Conservation (phyloP, 1,284 basidiomycete genomes). For the Mycena citricolor region DNA sequence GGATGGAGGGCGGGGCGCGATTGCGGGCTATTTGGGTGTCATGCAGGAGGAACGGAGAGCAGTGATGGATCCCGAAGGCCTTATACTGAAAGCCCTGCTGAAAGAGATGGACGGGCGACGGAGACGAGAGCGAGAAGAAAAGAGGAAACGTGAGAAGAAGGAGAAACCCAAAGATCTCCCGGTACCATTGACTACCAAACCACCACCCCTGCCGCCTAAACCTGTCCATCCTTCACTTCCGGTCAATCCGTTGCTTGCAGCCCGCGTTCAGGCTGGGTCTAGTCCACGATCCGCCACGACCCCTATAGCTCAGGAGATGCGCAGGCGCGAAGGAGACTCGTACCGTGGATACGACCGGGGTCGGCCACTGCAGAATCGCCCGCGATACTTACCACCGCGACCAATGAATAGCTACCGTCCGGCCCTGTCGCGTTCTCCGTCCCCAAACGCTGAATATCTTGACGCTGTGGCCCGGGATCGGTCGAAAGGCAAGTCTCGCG, state of each 20-base stretch:
- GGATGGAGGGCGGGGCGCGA: conserved; percentile 48
- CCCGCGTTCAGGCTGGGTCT: no score
- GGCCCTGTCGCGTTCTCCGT: conserved; percentile 1
- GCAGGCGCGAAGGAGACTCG: no score
- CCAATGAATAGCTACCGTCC: conserved; percentile 17
- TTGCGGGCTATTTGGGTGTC: conserved; percentile 25
- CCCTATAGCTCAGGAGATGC: no score
- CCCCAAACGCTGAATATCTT: conserved; percentile 2
- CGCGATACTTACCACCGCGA: conserved; percentile 5
- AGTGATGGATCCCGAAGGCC: conserved; percentile 63
- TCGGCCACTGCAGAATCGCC: no score
- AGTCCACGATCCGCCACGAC: no score
- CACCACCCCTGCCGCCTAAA: background rate
- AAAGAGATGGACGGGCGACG: conserved; percentile 58
- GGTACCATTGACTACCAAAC: background rate
- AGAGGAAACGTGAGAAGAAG: conserved; percentile 36
- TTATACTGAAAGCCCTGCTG: conserved; percentile 56
- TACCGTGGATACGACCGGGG: no score
- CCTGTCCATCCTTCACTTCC: conserved; percentile 8
- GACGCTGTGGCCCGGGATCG: background rate
- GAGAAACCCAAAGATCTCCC: conserved; percentile 13
- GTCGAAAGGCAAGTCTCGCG: background rate
- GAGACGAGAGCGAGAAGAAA: conserved; percentile 50
- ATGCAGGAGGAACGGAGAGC: conserved; percentile 54
- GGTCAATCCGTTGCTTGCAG: conserved; percentile 4